Conservation (phyloP, 148 eudicot species). For the Oxyria digyna region DNA sequence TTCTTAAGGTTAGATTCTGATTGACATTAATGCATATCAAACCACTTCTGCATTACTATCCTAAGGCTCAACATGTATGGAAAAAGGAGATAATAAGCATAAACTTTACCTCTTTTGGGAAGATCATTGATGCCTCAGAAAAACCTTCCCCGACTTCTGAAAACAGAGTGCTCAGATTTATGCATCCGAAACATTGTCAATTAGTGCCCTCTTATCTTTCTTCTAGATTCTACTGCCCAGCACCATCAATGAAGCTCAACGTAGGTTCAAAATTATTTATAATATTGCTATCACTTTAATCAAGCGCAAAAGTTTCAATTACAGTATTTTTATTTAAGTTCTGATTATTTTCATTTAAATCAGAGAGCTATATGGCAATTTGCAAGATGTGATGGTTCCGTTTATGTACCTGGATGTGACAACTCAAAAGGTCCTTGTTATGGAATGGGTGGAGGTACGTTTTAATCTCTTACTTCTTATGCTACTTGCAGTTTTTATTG, state of each 20-base stretch:
- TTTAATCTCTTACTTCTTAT: background rate
- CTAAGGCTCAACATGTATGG: background rate
- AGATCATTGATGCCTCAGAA: background rate
- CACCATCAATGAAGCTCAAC: background rate
- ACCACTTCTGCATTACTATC: background rate
- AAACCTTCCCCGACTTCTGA: background rate
- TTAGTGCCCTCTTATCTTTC: background rate
- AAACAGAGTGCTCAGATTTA: background rate
- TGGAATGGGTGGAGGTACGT: slow-evolving; percentile 94
- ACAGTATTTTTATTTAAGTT: background rate
- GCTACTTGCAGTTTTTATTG: background rate
- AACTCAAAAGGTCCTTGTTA: slow-evolving; percentile 60
- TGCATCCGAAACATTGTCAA: background rate
- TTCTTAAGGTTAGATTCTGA: too few species aligned
- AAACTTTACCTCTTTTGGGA: background rate
- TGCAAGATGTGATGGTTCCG: slow-evolving; percentile 85
- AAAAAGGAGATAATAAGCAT: background rate
- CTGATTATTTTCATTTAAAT: slow-evolving; percentile 12
- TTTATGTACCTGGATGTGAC: slow-evolving; percentile 64
- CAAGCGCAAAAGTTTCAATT: background rate
- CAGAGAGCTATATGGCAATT: slow-evolving; percentile 79
- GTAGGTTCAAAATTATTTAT: background rate
- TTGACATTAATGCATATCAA: background rate
- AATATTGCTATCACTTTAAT: background rate
- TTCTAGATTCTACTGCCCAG: background rate